A percentile compares a stretch with the other conserved stretches of the same genome.
Evolutionary conservation across 164 flowering plant species (phyloP).

Genomic region (Macadamia tetraphylla): DNA sequence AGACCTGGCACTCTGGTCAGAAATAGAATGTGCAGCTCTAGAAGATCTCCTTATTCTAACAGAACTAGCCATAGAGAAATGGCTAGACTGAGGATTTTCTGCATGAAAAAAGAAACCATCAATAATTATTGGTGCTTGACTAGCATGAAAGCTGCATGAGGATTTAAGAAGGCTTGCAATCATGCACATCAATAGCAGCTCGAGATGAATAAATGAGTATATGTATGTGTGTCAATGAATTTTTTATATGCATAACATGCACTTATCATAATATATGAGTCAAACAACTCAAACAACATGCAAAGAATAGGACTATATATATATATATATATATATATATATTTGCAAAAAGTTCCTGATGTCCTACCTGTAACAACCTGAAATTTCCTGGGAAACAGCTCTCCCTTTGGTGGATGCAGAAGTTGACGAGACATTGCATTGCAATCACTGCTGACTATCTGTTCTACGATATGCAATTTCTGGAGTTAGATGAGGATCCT

Average conservation of each 20-base stretch:
- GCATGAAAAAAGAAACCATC: conserved; percentile 8
- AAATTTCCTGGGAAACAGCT: conserved; percentile 10
- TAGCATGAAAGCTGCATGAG: background rate
- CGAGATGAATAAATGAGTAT: background rate
- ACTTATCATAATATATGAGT: background rate
- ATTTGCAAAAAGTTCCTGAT: background rate
- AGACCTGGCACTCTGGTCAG: conserved; percentile 10
- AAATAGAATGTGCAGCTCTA: conserved; percentile 5
- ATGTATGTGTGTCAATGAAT: background rate
- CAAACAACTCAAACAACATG: background rate
- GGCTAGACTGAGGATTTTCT: conserved; percentile 9
- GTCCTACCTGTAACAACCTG: conserved; percentile 15
- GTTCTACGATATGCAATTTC: conserved; percentile 19
- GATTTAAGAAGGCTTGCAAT: background rate
- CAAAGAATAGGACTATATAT: too few species aligned
- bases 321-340: too few species aligned
- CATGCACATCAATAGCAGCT: background rate
- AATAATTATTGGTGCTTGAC: background rate
- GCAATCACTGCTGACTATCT: conserved; percentile 15
- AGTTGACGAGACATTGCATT: conserved; percentile 8
- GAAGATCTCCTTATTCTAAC: conserved; percentile 9
- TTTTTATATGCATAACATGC: background rate
- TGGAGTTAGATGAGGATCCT: conserved; percentile 16
- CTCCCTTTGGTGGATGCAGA: conserved; percentile 13
- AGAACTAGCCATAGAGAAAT: conserved; percentile 1